phyloP scores from a whole-genome alignment of 1,284 basidiomycete species.

The Trametes pubescens region DNA sequence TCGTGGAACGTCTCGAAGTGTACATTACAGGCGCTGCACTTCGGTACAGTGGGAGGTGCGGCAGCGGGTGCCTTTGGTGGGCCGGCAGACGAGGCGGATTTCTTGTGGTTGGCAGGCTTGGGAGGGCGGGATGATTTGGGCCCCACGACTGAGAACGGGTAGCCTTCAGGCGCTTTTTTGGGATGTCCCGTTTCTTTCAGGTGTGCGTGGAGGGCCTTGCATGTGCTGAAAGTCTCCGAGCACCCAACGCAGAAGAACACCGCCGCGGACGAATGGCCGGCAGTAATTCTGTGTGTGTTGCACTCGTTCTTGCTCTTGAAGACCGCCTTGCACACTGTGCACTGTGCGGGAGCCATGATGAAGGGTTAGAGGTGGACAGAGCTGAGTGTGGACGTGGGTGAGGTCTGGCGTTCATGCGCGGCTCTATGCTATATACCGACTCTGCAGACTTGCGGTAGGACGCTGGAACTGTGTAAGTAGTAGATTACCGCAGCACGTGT shows the following conservation, averaged over 20 bases:
- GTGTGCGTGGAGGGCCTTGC: slow-evolving; percentile 6
- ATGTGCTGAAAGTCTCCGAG: slow-evolving; percentile 9
- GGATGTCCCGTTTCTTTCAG: not conserved
- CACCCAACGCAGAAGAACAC: slow-evolving; percentile 18
- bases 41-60: not conserved
- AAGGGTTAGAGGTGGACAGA: not conserved
- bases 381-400: not conserved
- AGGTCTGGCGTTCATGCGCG: not conserved
- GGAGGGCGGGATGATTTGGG: not conserved
- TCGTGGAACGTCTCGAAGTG: slow-evolving; percentile 7
- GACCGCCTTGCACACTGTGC: slow-evolving; percentile 1
- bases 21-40: not conserved
- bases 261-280: not conserved
- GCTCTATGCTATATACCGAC: not conserved
- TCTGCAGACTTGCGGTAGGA: not conserved
- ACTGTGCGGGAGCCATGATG: slow-evolving; percentile 10
- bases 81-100: not conserved
- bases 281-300: not conserved
- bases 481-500: slow-evolving; percentile 10
- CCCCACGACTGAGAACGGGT: not conserved
- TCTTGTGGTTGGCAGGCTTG: not conserved
- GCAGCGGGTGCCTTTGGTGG: too few species aligned
- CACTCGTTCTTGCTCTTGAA: slow-evolving; percentile 15
- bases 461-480: not conserved
- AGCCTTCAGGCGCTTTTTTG: not conserved